These are phyloP conservation scores for Solanum bulbocastanum DNA, from an alignment of 257 asterid species.

Conservation along the genomic window DNA sequence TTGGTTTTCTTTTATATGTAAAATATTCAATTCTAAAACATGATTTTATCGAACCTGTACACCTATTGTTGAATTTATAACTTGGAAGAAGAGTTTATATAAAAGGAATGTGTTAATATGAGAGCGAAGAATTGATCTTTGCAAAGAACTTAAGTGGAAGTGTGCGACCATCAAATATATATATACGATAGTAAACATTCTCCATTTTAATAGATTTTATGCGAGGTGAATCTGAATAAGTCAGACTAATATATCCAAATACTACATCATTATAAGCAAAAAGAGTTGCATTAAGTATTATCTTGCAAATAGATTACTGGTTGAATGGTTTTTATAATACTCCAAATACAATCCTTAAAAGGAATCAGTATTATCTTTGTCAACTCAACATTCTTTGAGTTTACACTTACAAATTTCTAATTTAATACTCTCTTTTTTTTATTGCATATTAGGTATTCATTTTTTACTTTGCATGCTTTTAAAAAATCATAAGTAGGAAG, in stretches of 20 bases:
- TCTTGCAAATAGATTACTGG: background rate
- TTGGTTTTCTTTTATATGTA: background rate
- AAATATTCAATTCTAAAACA: background rate
- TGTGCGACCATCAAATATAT: background rate
- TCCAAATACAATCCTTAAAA: background rate
- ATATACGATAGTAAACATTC: background rate
- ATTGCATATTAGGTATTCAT: background rate
- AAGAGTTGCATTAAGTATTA: background rate
- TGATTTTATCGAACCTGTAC: background rate
- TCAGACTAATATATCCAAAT: background rate
- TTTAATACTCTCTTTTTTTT: background rate
- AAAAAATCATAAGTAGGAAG: background rate
- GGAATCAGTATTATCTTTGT: background rate
- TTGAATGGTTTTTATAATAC: background rate
- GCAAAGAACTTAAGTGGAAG: background rate
- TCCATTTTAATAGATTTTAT: background rate
- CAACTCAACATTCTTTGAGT: background rate
- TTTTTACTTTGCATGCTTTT: background rate
- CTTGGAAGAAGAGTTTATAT: background rate
- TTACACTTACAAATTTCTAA: background rate
- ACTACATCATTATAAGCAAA: background rate
- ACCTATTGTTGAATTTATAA: background rate
- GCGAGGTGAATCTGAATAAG: background rate
- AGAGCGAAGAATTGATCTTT: background rate
- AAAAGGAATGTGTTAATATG: background rate